Evolutionary conservation across 257 asterid genomes (phyloP), one percentile per base, ranked within the genome.

Genomic region (Petunia axillaris): DNA sequence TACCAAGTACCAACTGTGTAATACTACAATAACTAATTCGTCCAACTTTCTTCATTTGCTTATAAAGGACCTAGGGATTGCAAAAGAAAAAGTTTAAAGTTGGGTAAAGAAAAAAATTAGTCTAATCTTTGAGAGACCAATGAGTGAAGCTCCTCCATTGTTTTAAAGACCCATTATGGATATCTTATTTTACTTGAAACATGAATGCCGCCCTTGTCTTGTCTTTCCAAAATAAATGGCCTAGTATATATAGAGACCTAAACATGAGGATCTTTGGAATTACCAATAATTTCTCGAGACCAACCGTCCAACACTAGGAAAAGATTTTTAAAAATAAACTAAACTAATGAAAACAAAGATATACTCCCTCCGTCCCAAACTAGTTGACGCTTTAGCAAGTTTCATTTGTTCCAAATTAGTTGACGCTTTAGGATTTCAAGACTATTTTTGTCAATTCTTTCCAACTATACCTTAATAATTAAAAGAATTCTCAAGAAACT

Each of bases 191-290:
- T 7, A 9, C 75, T 41, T 67, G 8, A 67, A 67, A 43, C 55
- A 67, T 67, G 75, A 43, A n/a, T 67, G 75, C 75, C 15, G 39
- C 75, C 37, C 75, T 43, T 67, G 55, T 67, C 55, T 67, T 8
- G 7, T 43, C 55, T 43, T 43, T 38, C 53, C 75, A 38, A 67
- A 43, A n/a, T 67, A 43, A 67, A 67, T 6, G 53, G 75, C 15
- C 8, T 15, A 66, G 25, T 25, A 25, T 25, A 25, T 25, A 25
- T 25, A 25, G 25, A 25, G 7, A 15, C 53, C 75, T 15, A 41
- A 41, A 15, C 38, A 67, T n/a, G 7, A 1, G 13, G 11, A 50
- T 50, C 13, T 50, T 50, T 50, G 7, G 13, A 50, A 50, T 50
- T 50, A 50, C 13, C 54, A 50, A 50, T 50, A 11, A 50, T 50